Evolutionary conservation across 2,329 filamentous ascomycete genomes (phyloP).

Genomic region (Microcyclospora tardicrescens): DNA sequence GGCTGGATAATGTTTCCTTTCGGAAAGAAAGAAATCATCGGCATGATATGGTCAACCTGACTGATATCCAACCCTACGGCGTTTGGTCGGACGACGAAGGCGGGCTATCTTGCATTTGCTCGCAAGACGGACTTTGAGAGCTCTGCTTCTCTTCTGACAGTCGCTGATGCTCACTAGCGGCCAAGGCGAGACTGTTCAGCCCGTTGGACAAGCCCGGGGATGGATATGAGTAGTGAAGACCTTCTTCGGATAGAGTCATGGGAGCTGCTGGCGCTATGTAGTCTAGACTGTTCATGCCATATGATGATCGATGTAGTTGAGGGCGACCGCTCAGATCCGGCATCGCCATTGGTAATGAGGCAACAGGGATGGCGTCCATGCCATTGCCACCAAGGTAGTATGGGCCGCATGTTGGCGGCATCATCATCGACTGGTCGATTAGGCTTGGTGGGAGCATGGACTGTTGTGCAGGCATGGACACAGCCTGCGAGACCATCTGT

Average conservation of each 20-base stretch:
- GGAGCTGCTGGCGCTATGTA: constrained; percentile 19
- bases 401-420: constrained; percentile 16
- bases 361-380: constrained; percentile 22
- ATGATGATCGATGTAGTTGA: constrained; percentile 16
- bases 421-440: constrained; percentile 16
- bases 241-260: constrained; percentile 17
- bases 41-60: no score
- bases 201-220: constrained; percentile 26
- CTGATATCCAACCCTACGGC: no score
- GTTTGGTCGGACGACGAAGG: no score
- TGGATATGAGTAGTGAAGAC: constrained; percentile 24
- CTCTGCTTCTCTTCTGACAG: constrained; percentile 20
- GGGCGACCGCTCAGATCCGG: constrained; percentile 20
- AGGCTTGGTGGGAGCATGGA: constrained; percentile 8
- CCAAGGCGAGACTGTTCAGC: constrained; percentile 25
- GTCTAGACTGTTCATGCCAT: constrained; percentile 13
- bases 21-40: no score
- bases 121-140: constrained; percentile 10
- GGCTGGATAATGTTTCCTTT: no score
- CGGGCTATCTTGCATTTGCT: no score
- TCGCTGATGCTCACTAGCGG: constrained; percentile 23
- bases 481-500: constrained; percentile 7
- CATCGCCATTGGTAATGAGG: constrained; percentile 22
- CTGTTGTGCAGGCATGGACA: constrained; percentile 7
- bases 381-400: constrained; percentile 20